A percentile compares a stretch with the other conserved stretches of the same genome.
phyloP scores from a whole-genome alignment of 179 eudicot species.

The Corrigiola litoralis region DNA sequence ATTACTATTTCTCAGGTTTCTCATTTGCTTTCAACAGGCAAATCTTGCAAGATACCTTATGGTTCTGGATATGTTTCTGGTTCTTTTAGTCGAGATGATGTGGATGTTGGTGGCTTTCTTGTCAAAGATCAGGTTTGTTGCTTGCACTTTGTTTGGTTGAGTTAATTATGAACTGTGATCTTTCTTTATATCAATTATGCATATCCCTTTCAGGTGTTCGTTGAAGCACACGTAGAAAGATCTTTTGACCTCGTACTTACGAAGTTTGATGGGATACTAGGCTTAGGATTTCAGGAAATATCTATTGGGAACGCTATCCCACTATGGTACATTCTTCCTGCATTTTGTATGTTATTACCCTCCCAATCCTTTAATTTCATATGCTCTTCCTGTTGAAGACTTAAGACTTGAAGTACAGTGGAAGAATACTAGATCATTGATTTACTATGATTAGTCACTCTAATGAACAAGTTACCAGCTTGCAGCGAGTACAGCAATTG shows the following conservation, averaged over 20 bases:
- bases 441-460: not conserved
- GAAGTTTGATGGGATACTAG: slow-evolving; percentile 32
- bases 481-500: not conserved
- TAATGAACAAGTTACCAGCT: not conserved
- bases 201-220: slow-evolving; percentile 22
- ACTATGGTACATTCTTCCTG: slow-evolving; percentile 20
- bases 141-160: not conserved
- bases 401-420: no score
- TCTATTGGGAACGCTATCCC: slow-evolving; percentile 20
- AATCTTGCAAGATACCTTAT: slow-evolving; percentile 32
- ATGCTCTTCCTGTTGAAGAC: not conserved
- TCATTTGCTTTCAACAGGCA: slow-evolving; percentile 26
- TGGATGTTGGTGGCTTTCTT: slow-evolving; percentile 29
- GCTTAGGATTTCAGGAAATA: slow-evolving; percentile 30
- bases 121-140: slow-evolving; percentile 36
- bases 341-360: not conserved
- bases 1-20: not conserved
- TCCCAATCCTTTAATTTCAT: not conserved
- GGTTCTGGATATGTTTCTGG: slow-evolving; percentile 37
- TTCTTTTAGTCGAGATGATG: slow-evolving; percentile 34
- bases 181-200: not conserved
- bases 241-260: slow-evolving; percentile 24
- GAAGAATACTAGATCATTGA: not conserved
- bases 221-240: slow-evolving; percentile 24
- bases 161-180: not conserved